These are phyloP conservation scores for Aureobasidium subglaciale DNA, from an alignment of 2,329 filamentous ascomycete species.

Conservation along the genomic window DNA sequence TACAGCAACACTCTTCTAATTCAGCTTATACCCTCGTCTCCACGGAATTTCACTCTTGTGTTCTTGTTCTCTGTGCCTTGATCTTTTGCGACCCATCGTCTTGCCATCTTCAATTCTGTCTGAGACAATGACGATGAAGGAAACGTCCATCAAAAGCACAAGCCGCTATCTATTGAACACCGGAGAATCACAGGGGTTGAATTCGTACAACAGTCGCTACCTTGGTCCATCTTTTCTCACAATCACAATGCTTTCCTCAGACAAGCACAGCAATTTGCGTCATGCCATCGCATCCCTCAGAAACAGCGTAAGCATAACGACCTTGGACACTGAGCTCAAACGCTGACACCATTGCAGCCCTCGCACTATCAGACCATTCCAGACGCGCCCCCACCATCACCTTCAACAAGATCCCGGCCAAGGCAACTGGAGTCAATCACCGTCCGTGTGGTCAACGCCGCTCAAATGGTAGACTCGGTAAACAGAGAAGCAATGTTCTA, in stretches of 20 bases:
- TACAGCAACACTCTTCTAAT: too few relatives aligned
- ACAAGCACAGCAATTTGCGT: neutral
- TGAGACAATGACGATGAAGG: too few relatives aligned
- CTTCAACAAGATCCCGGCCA: neutral
- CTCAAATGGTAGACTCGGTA: neutral
- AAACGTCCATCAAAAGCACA: too few relatives aligned
- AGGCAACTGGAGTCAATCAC: neutral
- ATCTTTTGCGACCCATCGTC: too few relatives aligned
- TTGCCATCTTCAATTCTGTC: too few relatives aligned
- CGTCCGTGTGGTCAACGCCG: neutral
- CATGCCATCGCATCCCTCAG: neutral
- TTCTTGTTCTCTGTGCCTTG: too few relatives aligned
- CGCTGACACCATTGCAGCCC: neutral
- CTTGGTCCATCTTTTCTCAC: neutral
- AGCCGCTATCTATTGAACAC: too few relatives aligned
- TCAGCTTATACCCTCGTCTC: too few relatives aligned
- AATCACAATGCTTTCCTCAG: neutral
- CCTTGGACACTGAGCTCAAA: neutral
- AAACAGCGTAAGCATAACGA: neutral
- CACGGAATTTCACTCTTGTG: too few relatives aligned
- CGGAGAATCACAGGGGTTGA: neutral
- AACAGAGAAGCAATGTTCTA: neutral
- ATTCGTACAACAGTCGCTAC: too few relatives aligned
- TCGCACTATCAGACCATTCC: neutral
- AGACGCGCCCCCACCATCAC: too few relatives aligned